Evolutionary conservation across 495 filamentous ascomycete genomes (phyloP).

Genomic region (Xylaria venustula): DNA sequence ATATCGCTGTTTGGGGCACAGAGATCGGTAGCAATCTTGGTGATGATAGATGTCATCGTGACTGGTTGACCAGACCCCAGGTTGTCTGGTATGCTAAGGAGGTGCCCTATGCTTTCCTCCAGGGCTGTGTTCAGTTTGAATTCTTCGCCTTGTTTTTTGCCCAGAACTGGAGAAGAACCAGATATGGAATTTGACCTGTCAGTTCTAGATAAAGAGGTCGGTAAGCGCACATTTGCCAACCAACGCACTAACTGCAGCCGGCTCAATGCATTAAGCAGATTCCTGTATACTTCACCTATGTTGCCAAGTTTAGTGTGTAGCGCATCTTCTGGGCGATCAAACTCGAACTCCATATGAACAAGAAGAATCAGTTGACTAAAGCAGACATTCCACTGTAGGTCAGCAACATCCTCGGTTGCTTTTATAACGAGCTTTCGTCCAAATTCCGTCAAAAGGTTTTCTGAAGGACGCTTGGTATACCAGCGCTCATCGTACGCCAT

Average conservation of each 20-base stretch:
- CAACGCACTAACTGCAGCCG: constrained; percentile 78
- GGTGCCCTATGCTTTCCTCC: constrained; percentile 49
- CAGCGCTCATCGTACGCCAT: constrained; percentile 32
- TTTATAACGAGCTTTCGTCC: constrained; percentile 71
- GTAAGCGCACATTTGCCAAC: constrained; percentile 63
- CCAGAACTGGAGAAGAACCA: constrained; percentile 21
- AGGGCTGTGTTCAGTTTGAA: constrained; percentile 47
- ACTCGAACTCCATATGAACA: constrained; percentile 76
- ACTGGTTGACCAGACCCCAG: constrained; percentile 20
- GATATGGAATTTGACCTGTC: constrained; percentile 29
- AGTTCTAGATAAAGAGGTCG: constrained; percentile 35
- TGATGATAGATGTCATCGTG: constrained; percentile 45
- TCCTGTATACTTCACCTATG: constrained; percentile 63
- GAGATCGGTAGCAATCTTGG: constrained; percentile 54
- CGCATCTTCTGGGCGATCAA: constrained; percentile 64
- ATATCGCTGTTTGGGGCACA: constrained; percentile 51
- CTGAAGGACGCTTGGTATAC: constrained; percentile 28
- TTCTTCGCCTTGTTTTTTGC: constrained; percentile 37
- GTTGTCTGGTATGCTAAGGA: constrained; percentile 46
- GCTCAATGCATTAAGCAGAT: constrained; percentile 63
- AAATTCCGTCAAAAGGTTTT: constrained; percentile 60
- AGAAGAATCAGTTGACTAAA: constrained; percentile 81
- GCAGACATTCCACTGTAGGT: constrained; percentile 65
- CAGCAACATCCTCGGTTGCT: constrained; percentile 74
- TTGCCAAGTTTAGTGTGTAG: constrained; percentile 63